Base-by-base conservation (phyloP, 768 basidiomycete species). In the Tulasnella sp. region DNA sequence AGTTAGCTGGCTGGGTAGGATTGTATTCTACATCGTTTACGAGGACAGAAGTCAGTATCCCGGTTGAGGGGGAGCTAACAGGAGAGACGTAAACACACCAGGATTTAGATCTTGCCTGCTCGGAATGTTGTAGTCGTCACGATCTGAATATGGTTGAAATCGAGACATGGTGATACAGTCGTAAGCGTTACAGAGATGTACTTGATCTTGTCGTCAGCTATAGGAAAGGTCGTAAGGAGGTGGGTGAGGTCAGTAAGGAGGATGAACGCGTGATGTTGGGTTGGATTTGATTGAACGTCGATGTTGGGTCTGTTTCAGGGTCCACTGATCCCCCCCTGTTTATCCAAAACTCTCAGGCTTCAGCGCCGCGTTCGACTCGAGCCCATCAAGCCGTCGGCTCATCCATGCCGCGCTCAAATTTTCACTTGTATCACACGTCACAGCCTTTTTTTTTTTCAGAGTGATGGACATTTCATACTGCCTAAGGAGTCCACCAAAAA, bases 81-180 rank as follows among this genome's bases (percentile, higher is more conserved):
- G 62, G 62, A 68, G 62, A 14, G 31, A 10, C 8, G 75, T 44
- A 48, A 38, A 76, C 75, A 48, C 21, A 76, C 75, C 75, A 48
- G 42, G 56, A 48, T 76, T 76, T 48, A 56, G 75, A 76, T 76
- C 56, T 62, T 38, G 75, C 46, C 75, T 76, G 75, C 48, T 46
- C 10, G 46, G 46, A 52, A 68, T 68, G 34, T 68, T 68, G 62
- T 68, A 68, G 34, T 76, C 56, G 75, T 76, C 75, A 24, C 36
- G 56, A 56, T 76, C 75, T 5, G 46, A 48, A 62, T 76, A 76
- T 27, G 46, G 24, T 34, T 76, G 44, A 12, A 58, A 42, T 39
- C 38, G 44, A 48, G 44, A 46, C 44, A 76, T 76, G 19, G 4
- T 44, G 9, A 14, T 31, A 36, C 14, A 38, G 46, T 76, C 75